Percentiles rank a stretch among this genome's conserved stretches.
Evolutionary conservation across 768 basidiomycete species (phyloP).

Genomic region (Leccinum longicurvipes): DNA sequence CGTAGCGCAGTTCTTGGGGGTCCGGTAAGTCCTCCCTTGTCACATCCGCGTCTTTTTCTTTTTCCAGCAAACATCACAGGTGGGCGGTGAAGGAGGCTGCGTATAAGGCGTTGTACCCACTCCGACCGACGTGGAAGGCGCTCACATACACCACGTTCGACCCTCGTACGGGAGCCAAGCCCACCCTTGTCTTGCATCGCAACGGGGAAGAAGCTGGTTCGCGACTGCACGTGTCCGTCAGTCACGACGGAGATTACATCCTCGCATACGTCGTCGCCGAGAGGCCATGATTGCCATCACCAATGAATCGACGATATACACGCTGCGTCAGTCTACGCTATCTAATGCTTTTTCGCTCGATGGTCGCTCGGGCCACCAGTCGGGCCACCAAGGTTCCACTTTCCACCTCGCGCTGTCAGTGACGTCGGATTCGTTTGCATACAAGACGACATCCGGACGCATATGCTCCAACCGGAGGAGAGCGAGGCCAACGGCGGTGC

Average conservation of each 20-base stretch:
- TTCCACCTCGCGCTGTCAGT: constrained; percentile 30
- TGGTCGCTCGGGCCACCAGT: constrained; percentile 51
- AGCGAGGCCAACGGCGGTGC: constrained; percentile 64
- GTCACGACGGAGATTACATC: constrained; percentile 80
- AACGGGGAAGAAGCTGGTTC: background rate
- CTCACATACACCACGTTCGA: constrained; percentile 46
- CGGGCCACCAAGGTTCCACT: constrained; percentile 68
- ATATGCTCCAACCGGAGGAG: constrained; percentile 75
- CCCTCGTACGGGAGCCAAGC: constrained; percentile 37
- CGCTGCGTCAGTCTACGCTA: constrained; percentile 13
- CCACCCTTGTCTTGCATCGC: constrained; percentile 35
- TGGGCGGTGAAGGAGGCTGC: constrained; percentile 86
- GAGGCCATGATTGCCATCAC: background rate
- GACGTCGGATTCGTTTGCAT: constrained; percentile 6
- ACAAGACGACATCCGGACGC: constrained; percentile 24
- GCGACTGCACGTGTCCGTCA: constrained; percentile 66
- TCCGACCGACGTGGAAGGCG: constrained; percentile 72
- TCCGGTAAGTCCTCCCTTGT: constrained; percentile 47
- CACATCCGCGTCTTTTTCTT: background rate
- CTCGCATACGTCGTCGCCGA: constrained; percentile 67
- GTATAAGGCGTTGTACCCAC: constrained; percentile 80
- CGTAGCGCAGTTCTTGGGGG: constrained; percentile 53
- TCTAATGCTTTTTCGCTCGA: constrained; percentile 16
- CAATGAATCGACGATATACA: background rate
- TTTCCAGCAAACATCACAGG: constrained; percentile 35